phyloP scores from a whole-genome alignment of 345 rosid genomes.

The Gossypium herbaceum region DNA sequence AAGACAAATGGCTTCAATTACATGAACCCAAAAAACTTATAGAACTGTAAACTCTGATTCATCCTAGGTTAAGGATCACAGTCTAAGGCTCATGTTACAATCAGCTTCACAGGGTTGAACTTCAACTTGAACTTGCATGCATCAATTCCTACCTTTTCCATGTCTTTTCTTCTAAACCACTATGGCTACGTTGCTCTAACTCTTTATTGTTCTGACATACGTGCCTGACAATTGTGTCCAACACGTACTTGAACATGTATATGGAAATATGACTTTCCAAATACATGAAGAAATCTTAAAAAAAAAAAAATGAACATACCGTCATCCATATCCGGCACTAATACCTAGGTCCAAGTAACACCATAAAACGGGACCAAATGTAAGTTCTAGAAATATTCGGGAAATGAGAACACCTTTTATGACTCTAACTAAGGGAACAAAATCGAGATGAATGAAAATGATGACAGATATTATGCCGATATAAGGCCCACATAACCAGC shows the following conservation, averaged over 20 bases:
- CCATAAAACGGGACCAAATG: not conserved
- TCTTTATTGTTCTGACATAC: not conserved
- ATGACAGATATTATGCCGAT: conserved; percentile 37
- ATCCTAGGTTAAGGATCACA: not conserved
- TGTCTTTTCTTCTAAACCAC: too few species aligned
- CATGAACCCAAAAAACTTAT: not conserved
- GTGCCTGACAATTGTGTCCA: not conserved
- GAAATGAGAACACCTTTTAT: not conserved
- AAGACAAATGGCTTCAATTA: not conserved
- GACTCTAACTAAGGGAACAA: conserved; percentile 11
- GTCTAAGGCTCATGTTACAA: not conserved
- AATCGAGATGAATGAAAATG: not conserved
- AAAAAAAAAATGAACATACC: not conserved
- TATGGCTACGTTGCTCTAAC: too few species aligned
- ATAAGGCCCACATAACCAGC: conserved; percentile 58
- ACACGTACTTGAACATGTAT: not conserved
- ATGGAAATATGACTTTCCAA: not conserved
- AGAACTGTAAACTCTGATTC: not conserved
- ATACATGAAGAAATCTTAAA: not conserved
- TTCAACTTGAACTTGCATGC: too few species aligned
- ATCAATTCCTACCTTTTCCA: not conserved
- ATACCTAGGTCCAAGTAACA: not conserved
- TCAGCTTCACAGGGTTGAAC: not conserved
- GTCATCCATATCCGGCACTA: not conserved
- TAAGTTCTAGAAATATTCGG: not conserved